Evolutionary conservation across 2,329 filamentous ascomycete genomes (phyloP), one percentile per base, ranked within the genome.

Genomic region (Neopestalotiopsis sp.): DNA sequence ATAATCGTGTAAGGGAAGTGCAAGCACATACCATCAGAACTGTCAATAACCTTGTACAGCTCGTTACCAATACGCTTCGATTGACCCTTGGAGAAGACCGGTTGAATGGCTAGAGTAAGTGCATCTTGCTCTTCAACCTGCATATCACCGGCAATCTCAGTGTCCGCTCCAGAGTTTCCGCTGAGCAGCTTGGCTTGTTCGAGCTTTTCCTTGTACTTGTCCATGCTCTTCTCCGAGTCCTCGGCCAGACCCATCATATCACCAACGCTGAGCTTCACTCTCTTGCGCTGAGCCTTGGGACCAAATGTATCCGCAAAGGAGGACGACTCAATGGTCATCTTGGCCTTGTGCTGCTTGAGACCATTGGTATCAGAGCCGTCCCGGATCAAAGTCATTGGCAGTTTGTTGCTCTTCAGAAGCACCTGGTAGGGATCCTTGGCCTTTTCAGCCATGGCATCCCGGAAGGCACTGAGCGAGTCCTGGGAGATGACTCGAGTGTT

Each of bases 331-430:
- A 98, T 92, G 10, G 94, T 90, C 84, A 98, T 97, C 85, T 97
- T 98, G 52, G 95, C 95, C 78, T 93, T 89, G 81, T 98, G 95
- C 79, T 97, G 90, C 83, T 97, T 97, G 69, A 97, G 81, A 0
- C 95, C 95, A 76, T 97, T 95, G 74, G 91, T 88, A 61, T 90
- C 87, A 68, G 91, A 86, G 67, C 89, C 89, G 76, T 98, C 95
- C 71, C 90, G 88, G 78, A 99, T 97, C 79, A 99, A 84, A 74
- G 91, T 95, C 94, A 99, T 95, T 56, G 96, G 96, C 63, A 99
- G 87, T 84, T 98, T 98, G 82, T 98, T 98, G 74, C 93, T 92
- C 85, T 98, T 98, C 72, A 99, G 86, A n/a, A 98, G 89, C 70
- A 97, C 96, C 70, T 93, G 92, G 81, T 97, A 98, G 0, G 96